phyloP scores from a whole-genome alignment of 2,329 filamentous ascomycete species.

The Fusarium fracticaudum region DNA sequence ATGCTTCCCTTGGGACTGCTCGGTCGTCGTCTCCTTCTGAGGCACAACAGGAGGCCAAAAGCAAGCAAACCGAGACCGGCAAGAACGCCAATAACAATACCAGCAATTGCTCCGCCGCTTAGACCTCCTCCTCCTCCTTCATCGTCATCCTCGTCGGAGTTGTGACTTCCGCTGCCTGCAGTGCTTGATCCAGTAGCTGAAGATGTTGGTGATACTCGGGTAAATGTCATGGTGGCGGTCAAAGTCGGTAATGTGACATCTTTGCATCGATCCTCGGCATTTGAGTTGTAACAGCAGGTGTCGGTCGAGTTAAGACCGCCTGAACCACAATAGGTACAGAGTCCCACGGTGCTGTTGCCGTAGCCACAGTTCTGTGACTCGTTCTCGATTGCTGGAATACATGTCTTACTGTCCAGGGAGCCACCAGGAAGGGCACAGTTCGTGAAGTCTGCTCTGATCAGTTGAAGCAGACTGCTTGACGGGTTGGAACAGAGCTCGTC shows the following conservation, averaged over 20 bases:
- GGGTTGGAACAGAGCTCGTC: conserved; percentile 75
- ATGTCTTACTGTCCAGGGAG: conserved; percentile 76
- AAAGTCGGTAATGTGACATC: conserved; percentile 82
- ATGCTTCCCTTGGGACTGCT: conserved; percentile 75
- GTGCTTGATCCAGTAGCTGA: conserved; percentile 33
- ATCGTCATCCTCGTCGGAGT: conserved; percentile 34
- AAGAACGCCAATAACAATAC: conserved; percentile 85
- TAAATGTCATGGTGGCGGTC: conserved; percentile 72
- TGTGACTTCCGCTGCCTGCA: conserved; percentile 23
- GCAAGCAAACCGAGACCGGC: conserved; percentile 75
- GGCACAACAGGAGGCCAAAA: conserved; percentile 74
- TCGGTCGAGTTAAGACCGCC: conserved; percentile 93
- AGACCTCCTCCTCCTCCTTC: conserved; percentile 53
- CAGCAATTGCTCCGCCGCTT: conserved; percentile 89
- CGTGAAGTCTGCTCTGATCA: conserved; percentile 92
- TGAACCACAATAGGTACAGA: conserved; percentile 87
- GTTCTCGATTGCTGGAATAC: conserved; percentile 80
- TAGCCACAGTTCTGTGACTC: conserved; percentile 91
- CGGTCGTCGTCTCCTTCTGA: conserved; percentile 62
- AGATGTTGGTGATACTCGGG: conserved; percentile 55
- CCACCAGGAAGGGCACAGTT: conserved; percentile 86
- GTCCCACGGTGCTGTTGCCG: conserved; percentile 72
- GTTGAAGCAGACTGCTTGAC: conserved; percentile 70
- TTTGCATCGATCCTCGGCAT: conserved; percentile 77
- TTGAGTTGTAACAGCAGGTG: conserved; percentile 88